Conservation (phyloP, 305 asterid genomes). For the Nicotiana rustica region DNA sequence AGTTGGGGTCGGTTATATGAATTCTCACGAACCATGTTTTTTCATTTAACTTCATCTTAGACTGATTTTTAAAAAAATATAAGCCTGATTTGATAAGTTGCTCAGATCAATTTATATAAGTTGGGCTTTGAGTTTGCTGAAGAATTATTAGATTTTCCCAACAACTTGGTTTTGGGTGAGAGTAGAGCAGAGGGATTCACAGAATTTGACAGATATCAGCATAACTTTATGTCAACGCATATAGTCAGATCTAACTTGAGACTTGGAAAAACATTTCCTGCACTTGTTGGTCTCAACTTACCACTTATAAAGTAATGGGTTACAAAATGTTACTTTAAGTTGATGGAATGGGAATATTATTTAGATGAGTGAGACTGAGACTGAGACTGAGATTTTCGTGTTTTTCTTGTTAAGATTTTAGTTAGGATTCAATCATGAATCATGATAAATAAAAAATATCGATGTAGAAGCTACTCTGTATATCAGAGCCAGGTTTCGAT, state of each 20-base stretch:
- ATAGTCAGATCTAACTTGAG: too few relatives aligned
- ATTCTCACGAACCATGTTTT: neutral
- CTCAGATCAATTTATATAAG: constrained; percentile 19
- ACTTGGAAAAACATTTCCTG: too few relatives aligned
- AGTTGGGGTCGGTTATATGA: constrained; percentile 8
- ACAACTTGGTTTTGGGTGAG: constrained; percentile 35
- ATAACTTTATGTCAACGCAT: constrained; percentile 58
- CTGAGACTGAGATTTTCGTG: too few relatives aligned
- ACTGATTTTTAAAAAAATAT: constrained; percentile 24
- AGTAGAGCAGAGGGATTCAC: constrained; percentile 42
- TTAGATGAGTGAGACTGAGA: too few relatives aligned
- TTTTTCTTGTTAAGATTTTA: too few relatives aligned
- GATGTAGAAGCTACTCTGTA: neutral
- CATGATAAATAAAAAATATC: too few relatives aligned
- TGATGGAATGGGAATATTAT: too few relatives aligned
- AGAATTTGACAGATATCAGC: constrained; percentile 83
- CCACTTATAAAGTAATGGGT: too few relatives aligned
- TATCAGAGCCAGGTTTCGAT: too few relatives aligned
- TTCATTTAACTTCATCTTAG: neutral
- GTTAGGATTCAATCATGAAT: too few relatives aligned
- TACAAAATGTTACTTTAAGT: too few relatives aligned
- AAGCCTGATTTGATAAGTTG: constrained; percentile 67
- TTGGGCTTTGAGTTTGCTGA: constrained; percentile 31
- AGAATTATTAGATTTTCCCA: constrained; percentile 47
- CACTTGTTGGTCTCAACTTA: too few relatives aligned